These are phyloP conservation scores for Coriaria nepalensis DNA, from an alignment of 306 rosid genomes.

Conservation along the genomic window DNA sequence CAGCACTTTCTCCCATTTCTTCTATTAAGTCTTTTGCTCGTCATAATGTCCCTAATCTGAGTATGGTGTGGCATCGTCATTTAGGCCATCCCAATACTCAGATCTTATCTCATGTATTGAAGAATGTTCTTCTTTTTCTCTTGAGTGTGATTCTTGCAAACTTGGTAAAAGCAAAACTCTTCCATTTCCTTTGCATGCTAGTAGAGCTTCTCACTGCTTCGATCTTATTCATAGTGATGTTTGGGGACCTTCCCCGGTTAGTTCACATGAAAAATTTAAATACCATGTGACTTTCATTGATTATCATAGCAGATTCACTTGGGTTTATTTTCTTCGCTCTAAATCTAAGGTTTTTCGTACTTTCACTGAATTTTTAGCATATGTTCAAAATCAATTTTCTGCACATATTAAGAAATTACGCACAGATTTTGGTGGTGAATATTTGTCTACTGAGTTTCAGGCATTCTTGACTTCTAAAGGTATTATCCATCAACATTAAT, in stretches of 20 bases:
- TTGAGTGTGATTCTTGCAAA: constrained; percentile 1
- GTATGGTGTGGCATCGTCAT: constrained; percentile 3
- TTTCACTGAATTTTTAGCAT: not conserved
- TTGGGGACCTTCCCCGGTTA: not conserved
- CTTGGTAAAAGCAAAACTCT: constrained; percentile 1
- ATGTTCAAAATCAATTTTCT: constrained; percentile 1
- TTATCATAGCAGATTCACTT: constrained; percentile 6
- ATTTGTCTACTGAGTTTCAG: constrained; percentile 1
- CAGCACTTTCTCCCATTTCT: not conserved
- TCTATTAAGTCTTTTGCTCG: constrained; percentile 1
- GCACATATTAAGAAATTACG: not conserved
- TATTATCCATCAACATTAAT: constrained; percentile 4
- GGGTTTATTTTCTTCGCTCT: constrained; percentile 4
- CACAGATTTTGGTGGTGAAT: not conserved
- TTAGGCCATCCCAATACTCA: constrained; percentile 2
- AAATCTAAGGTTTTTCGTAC: constrained; percentile 1
- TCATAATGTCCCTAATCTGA: not conserved
- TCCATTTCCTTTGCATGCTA: constrained; percentile 3
- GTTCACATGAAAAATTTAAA: constrained; percentile 6
- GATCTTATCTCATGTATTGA: constrained; percentile 1
- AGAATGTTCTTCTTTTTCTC: not conserved
- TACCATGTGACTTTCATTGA: constrained; percentile 5
- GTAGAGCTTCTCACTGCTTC: not conserved
- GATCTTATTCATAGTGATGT: no score
- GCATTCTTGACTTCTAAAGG: constrained; percentile 5